Conservation (phyloP, 352 stramenopile species). For the Pythium apleroticum region DNA sequence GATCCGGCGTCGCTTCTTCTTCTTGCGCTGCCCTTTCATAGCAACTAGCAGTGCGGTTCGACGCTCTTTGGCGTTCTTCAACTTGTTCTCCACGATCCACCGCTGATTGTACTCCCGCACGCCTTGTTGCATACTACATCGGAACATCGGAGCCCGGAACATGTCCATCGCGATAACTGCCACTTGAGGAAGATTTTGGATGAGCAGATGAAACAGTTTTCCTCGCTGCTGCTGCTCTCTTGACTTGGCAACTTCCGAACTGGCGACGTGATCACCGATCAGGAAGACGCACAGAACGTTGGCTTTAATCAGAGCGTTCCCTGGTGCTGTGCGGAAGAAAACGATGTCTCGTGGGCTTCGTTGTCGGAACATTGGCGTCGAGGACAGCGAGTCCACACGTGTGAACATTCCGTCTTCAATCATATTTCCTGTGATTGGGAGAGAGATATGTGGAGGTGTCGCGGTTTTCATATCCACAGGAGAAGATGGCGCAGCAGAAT, state of each 20-base stretch:
- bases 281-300: constrained; percentile 65
- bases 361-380: constrained; percentile 51
- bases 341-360: constrained; percentile 64
- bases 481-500: not conserved
- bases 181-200: constrained; percentile 58
- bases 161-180: constrained; percentile 70
- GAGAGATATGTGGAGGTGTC: not conserved
- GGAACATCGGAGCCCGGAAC: constrained; percentile 69
- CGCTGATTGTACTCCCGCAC: constrained; percentile 65
- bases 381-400: constrained; percentile 46
- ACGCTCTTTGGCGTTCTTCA: constrained; percentile 45
- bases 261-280: constrained; percentile 55
- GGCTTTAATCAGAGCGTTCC: constrained; percentile 55
- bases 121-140: constrained; percentile 50
- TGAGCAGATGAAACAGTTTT: constrained; percentile 77
- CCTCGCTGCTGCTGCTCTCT: constrained; percentile 55
- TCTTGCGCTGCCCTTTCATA: constrained; percentile 51
- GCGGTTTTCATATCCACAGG: not conserved
- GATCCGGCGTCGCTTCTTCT: constrained; percentile 30
- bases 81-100: constrained; percentile 54
- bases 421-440: constrained; percentile 18
- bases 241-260: constrained; percentile 45
- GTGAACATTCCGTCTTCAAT: constrained; percentile 44
- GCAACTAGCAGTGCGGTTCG: constrained; percentile 44
- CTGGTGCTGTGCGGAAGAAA: constrained; percentile 66